Evolutionary conservation across 192 early-diverging fungal species (phyloP), one percentile per base, ranked within the genome.

Genomic region (Chytriomyces sp.): DNA sequence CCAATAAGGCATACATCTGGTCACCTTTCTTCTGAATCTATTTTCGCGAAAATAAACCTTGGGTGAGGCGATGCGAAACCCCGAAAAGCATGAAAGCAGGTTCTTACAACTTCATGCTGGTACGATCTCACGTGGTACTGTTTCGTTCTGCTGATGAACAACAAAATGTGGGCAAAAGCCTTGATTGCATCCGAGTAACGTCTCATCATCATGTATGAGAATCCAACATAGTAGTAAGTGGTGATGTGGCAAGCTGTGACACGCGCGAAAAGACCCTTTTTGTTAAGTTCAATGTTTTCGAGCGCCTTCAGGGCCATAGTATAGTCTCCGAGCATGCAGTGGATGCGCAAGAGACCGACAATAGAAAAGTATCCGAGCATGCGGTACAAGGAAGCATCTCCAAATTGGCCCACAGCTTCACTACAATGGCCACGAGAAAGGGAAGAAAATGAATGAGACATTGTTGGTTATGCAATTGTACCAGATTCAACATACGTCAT

Each of bases 151-250:
- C 92, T 87, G 61, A 98, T 92, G 81, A 95, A 97, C 20, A 91
- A 89, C 67, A 97, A 87, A 78, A 98, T 93, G 79, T 94, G 93
- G 23, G 92, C 91, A 85, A 97, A 95, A 7, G 93, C 90, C 79
- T 92, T 93, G 85, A 96, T 94, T 64, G 97, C 97, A 79, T 98
- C 97, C 50, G 94, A 90, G 79, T 97, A 98, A 76, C 97, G 88
- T 61, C 95, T 87, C 94, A 97, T 94, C 97, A 98, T 98, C 93
- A 97, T 91, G 88, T 97, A 98, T 45, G 95, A 90, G 81, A 98
- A 97, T 50, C 95, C 97, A 46, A 97, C 93, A 84, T 97, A 97
- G 87, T 98, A 98, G 89, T 94, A 97, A 9, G 95, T 94, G 20
- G 95, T 96, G 45, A 98, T 94, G 79, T 98, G 95, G 88, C 96